A percentile compares a stretch with the other conserved stretches of the same genome.
These are phyloP conservation scores for Vitis rotundifolia DNA, from an alignment of 164 flowering plant species.

Conservation along the genomic window DNA sequence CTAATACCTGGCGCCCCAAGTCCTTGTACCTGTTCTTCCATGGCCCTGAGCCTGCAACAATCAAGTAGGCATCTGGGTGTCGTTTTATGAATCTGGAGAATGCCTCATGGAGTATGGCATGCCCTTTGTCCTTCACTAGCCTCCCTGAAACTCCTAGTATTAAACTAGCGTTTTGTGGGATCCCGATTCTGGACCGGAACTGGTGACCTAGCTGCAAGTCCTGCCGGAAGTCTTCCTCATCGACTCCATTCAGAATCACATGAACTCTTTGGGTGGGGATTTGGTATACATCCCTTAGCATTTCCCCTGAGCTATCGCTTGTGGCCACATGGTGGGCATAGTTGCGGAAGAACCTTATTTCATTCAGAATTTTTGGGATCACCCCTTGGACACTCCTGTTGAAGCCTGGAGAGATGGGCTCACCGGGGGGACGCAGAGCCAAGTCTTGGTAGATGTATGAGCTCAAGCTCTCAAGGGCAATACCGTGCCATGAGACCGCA, in stretches of 20 bases:
- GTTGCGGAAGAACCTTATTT: constrained; percentile 48
- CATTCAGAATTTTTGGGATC: constrained; percentile 44
- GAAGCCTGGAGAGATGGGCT: background rate
- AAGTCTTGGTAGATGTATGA: constrained; percentile 49
- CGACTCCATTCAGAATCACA: constrained; percentile 65
- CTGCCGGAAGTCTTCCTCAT: constrained; percentile 31
- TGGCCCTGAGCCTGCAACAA: constrained; percentile 70
- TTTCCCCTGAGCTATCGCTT: constrained; percentile 50
- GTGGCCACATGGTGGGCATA: constrained; percentile 50
- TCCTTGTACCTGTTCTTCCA: constrained; percentile 51
- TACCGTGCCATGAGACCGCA: constrained; percentile 63
- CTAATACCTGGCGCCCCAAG: constrained; percentile 40
- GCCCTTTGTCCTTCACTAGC: constrained; percentile 68
- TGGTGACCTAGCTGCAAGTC: constrained; percentile 29
- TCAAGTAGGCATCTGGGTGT: constrained; percentile 33
- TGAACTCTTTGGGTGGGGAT: constrained; percentile 52
- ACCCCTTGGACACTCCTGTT: constrained; percentile 31
- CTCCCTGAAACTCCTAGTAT: constrained; percentile 66
- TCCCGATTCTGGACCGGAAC: constrained; percentile 33
- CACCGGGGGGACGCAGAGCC: constrained; percentile 16
- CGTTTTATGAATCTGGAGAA: constrained; percentile 25
- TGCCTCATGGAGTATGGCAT: constrained; percentile 56
- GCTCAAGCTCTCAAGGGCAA: constrained; percentile 50
- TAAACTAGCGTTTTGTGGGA: constrained; percentile 43
- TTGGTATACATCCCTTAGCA: constrained; percentile 44